These are phyloP conservation scores for Plasmodium adleri DNA, from an alignment of 169 alveolate species.

Conservation along the genomic window DNA sequence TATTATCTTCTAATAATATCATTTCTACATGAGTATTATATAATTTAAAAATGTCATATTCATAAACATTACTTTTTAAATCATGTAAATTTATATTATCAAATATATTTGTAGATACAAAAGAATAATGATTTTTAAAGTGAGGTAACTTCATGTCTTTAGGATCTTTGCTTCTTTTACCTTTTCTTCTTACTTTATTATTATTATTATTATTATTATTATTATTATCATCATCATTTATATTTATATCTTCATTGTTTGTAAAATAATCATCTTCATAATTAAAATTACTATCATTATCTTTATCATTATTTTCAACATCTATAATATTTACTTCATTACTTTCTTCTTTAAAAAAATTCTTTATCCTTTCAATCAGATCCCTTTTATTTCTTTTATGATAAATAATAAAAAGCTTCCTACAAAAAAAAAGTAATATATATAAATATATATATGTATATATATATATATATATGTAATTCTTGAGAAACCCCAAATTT, in stretches of 20 bases:
- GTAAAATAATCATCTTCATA: background rate
- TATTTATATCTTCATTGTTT: background rate
- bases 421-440: slow-evolving; percentile 3
- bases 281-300: slow-evolving; percentile 1
- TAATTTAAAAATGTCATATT: slow-evolving; percentile 24
- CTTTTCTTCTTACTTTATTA: background rate
- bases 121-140: slow-evolving; percentile 50
- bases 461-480: background rate
- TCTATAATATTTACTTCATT: slow-evolving; percentile 65
- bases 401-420: slow-evolving; percentile 43
- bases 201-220: background rate
- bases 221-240: background rate
- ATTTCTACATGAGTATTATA: slow-evolving; percentile 18
- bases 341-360: slow-evolving; percentile 45
- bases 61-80: slow-evolving; percentile 1
- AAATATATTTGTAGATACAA: slow-evolving; percentile 40
- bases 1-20: slow-evolving; percentile 12
- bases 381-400: slow-evolving; percentile 47
- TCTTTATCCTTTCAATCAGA: slow-evolving; percentile 40
- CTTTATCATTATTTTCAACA: slow-evolving; percentile 3
- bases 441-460: background rate
- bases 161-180: background rate
- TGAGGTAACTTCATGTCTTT: background rate
- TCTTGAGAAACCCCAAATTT: no score
- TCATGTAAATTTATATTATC: slow-evolving; percentile 41